Conservation (phyloP, 495 filamentous ascomycete genomes). For the Clavariopsis aquatica region DNA sequence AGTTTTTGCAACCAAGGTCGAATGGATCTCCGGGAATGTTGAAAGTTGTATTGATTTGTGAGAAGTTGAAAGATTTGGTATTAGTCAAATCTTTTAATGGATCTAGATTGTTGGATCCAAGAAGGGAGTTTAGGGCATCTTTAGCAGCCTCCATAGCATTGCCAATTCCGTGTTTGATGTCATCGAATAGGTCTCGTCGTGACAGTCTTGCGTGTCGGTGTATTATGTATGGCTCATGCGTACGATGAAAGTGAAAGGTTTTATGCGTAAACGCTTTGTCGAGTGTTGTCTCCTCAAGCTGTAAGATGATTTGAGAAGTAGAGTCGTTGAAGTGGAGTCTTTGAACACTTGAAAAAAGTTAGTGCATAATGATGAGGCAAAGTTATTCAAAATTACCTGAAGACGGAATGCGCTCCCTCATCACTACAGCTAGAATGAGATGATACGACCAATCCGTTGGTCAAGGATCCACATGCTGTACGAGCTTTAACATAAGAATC, state of each 20-base stretch:
- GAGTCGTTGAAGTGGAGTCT: background rate
- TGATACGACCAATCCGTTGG: conserved; percentile 1
- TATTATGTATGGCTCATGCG: too few relatives aligned
- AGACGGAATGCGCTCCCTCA: conserved; percentile 3
- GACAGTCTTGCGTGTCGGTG: too few relatives aligned
- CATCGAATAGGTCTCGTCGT: too few relatives aligned
- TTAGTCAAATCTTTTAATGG: background rate
- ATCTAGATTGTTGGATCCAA: too few relatives aligned
- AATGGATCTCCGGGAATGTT: background rate
- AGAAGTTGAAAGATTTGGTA: conserved; percentile 4
- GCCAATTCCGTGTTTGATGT: too few relatives aligned
- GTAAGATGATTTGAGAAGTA: background rate
- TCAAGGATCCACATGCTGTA: background rate
- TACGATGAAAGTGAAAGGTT: background rate
- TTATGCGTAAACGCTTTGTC: background rate
- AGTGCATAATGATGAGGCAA: background rate
- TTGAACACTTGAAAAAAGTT: background rate
- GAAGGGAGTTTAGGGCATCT: too few relatives aligned
- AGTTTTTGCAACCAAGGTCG: conserved; percentile 9
- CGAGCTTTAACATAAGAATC: background rate
- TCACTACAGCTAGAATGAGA: background rate
- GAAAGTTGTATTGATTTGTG: conserved; percentile 8
- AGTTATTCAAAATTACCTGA: background rate
- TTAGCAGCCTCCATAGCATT: too few relatives aligned
- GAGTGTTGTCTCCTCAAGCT: background rate